phyloP scores from a whole-genome alignment of 257 asterid genomes.

The Plantago elongata region DNA sequence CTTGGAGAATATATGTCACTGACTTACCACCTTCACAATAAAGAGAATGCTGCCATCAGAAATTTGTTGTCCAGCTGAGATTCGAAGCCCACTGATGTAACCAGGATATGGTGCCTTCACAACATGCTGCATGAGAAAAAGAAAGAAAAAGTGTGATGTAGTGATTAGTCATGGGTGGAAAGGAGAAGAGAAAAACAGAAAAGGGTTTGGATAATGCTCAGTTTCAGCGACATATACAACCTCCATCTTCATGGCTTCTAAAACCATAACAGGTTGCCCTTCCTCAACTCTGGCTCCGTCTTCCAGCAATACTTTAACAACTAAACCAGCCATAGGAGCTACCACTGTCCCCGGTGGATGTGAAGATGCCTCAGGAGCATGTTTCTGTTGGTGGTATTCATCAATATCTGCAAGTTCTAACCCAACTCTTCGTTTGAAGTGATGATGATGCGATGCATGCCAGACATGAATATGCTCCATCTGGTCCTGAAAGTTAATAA shows the following conservation, averaged over 20 bases:
- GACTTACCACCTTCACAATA: conserved; percentile 69
- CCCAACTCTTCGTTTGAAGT: conserved; percentile 54
- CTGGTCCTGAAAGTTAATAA: conserved; percentile 52
- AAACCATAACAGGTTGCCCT: conserved; percentile 75
- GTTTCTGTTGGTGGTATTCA: conserved; percentile 44
- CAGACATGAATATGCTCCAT: conserved; percentile 83
- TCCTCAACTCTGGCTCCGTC: conserved; percentile 61
- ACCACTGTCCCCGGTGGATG: conserved; percentile 76
- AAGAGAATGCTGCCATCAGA: conserved; percentile 70
- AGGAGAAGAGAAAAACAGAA: background rate
- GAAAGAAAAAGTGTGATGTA: conserved; percentile 1
- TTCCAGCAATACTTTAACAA: conserved; percentile 72
- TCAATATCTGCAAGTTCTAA: conserved; percentile 42
- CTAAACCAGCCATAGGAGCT: conserved; percentile 97
- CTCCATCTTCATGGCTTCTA: conserved; percentile 99
- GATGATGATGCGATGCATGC: conserved; percentile 68
- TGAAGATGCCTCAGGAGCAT: conserved; percentile 46
- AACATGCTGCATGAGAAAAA: conserved; percentile 57
- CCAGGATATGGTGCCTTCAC: conserved; percentile 79
- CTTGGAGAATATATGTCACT: background rate
- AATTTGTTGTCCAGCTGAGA: conserved; percentile 75
- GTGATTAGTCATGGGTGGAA: conserved; percentile 9
- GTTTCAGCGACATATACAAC: conserved; percentile 27
- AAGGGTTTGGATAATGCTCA: conserved; percentile 2
- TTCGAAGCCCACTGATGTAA: conserved; percentile 57